A percentile compares a stretch with the other conserved stretches of the same genome.
phyloP scores from a whole-genome alignment of 2,329 filamentous ascomycete species.

The Camillea tinctor region DNA sequence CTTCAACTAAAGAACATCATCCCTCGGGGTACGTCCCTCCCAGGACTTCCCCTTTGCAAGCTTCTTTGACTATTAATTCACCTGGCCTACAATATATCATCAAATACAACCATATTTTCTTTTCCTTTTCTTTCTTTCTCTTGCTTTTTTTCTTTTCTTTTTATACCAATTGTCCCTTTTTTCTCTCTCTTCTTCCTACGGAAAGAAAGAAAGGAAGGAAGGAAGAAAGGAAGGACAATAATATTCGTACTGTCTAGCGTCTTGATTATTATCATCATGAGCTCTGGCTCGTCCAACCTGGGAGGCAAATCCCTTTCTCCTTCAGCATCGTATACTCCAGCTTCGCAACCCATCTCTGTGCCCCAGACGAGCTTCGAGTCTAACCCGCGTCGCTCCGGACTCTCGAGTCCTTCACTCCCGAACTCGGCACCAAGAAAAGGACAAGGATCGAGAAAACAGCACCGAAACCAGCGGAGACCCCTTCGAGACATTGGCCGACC shows the following conservation, averaged over 20 bases:
- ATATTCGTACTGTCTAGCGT: constrained; percentile 4
- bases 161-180: too few relatives aligned
- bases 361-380: constrained; percentile 48
- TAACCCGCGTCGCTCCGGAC: constrained; percentile 44
- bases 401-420: constrained; percentile 34
- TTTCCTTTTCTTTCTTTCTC: not conserved
- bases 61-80: not conserved
- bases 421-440: constrained; percentile 64
- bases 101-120: not conserved
- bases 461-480: constrained; percentile 77
- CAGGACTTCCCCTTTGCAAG: constrained; percentile 25
- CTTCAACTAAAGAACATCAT: constrained; percentile 14
- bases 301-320: constrained; percentile 53
- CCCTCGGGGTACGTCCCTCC: constrained; percentile 30
- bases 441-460: constrained; percentile 76
- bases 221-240: not conserved
- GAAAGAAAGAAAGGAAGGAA: not conserved
- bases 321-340: constrained; percentile 40
- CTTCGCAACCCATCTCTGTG: constrained; percentile 41
- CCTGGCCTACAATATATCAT: not conserved
- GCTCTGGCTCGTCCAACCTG: constrained; percentile 36
- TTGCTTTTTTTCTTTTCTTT: not conserved
- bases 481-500: constrained; percentile 41
- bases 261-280: constrained; percentile 26
- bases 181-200: not conserved